phyloP scores from a whole-genome alignment of 352 stramenopile species.

The Globisporangium middletonii region DNA sequence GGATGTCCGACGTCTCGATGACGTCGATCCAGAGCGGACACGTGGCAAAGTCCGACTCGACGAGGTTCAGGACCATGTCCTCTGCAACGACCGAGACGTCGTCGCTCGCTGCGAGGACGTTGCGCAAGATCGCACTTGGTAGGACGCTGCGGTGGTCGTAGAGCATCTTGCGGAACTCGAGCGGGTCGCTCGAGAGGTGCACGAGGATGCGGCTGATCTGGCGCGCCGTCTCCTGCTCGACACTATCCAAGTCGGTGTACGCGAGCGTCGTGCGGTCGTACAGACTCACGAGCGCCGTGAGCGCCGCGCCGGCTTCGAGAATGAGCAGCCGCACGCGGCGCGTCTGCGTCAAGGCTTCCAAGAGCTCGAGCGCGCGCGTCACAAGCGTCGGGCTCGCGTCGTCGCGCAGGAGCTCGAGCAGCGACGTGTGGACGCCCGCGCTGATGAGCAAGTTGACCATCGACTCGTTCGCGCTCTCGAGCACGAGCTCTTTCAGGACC shows the following conservation, averaged over 20 bases:
- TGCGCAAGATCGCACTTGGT: constrained; percentile 48
- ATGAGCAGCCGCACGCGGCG: constrained; percentile 65
- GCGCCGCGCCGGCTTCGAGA: constrained; percentile 45
- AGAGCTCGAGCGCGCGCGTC: constrained; percentile 28
- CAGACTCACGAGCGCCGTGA: constrained; percentile 47
- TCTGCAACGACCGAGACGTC: constrained; percentile 57
- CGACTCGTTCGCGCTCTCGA: constrained; percentile 50
- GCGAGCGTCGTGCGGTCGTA: constrained; percentile 40
- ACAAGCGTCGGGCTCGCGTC: constrained; percentile 22
- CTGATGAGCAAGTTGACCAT: constrained; percentile 70
- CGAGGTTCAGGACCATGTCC: constrained; percentile 68
- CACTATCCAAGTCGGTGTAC: constrained; percentile 27
- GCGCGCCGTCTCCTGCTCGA: constrained; percentile 34
- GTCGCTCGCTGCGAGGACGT: constrained; percentile 45
- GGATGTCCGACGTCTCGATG: constrained; percentile 57
- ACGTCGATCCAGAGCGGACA: constrained; percentile 76
- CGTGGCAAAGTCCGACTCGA: constrained; percentile 76
- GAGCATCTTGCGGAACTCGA: constrained; percentile 77
- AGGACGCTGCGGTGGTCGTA: constrained; percentile 61
- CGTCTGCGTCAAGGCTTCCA: constrained; percentile 48
- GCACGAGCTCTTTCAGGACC: constrained; percentile 55
- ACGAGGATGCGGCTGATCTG: constrained; percentile 57
- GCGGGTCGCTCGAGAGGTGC: constrained; percentile 59
- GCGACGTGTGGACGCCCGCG: constrained; percentile 52
- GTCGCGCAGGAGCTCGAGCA: constrained; percentile 54